Evolutionary conservation across 2,329 filamentous ascomycete genomes (phyloP).

Genomic region (Davidsoniella eucalypti): DNA sequence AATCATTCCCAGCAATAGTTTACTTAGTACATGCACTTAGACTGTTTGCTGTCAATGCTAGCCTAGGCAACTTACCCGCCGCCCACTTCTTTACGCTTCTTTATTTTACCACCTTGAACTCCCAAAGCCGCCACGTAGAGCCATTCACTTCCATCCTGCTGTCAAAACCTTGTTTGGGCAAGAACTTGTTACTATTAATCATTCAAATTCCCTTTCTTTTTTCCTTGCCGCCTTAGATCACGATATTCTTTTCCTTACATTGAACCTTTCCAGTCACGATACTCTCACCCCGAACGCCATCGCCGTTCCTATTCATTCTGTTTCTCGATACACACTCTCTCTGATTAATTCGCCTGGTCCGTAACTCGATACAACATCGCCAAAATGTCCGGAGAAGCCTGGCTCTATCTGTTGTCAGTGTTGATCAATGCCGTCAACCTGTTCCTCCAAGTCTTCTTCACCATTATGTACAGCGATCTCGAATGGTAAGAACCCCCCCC

Average conservation of each 20-base stretch:
- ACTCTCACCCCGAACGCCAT: neutral
- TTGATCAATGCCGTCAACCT: constrained; percentile 99
- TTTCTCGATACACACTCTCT: neutral
- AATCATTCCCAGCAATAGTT: too few species aligned
- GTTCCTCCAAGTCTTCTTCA: constrained; percentile 99
- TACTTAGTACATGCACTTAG: too few species aligned
- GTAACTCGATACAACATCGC: neutral
- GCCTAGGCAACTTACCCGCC: too few species aligned
- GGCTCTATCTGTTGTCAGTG: constrained; percentile 94
- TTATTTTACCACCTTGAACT: neutral
- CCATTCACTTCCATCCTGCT: neutral
- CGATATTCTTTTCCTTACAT: neutral
- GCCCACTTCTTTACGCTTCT: neutral
- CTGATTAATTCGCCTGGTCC: too few species aligned
- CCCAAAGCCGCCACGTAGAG: constrained; percentile 7
- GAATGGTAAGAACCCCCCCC: constrained; percentile 65
- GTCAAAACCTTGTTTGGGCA: constrained; percentile 4
- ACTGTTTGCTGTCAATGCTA: too few species aligned
- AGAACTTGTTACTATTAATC: neutral
- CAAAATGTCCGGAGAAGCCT: constrained; percentile 87
- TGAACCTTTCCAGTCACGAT: too few species aligned
- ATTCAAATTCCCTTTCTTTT: neutral
- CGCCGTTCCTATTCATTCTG: neutral
- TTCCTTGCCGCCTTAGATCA: neutral
- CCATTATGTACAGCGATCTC: constrained; percentile 99